Evolutionary conservation across 2,329 filamentous ascomycete genomes (phyloP).

Genomic region (Tothia fuscella): DNA sequence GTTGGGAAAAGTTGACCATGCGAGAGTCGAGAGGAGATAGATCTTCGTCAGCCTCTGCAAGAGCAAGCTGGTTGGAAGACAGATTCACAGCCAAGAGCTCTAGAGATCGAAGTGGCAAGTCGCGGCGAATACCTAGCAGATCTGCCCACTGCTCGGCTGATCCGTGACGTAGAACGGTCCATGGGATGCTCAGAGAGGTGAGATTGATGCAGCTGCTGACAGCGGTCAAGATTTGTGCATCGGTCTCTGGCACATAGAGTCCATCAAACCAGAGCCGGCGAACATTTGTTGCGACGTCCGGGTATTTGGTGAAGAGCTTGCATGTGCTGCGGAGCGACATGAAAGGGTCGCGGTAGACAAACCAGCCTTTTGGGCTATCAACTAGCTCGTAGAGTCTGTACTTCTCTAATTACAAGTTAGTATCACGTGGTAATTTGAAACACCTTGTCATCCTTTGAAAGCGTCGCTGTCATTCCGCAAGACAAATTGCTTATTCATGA

Average conservation of each 20-base stretch:
- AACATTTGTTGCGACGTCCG: conserved; percentile 36
- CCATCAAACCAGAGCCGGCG: conserved; percentile 44
- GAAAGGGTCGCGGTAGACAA: conserved; percentile 42
- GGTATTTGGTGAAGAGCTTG: conserved; percentile 32
- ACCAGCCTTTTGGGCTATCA: conserved; percentile 32
- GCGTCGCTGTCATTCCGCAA: too few relatives aligned
- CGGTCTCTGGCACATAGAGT: conserved; percentile 40
- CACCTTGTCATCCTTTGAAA: conserved; percentile 1
- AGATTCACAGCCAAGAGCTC: conserved; percentile 40
- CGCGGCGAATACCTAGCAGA: conserved; percentile 30
- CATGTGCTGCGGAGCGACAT: conserved; percentile 36
- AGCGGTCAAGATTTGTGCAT: conserved; percentile 36
- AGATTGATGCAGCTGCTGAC: conserved; percentile 36
- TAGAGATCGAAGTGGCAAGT: conserved; percentile 35
- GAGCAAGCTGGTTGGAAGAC: conserved; percentile 31
- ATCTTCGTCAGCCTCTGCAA: conserved; percentile 30
- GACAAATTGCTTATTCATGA: too few relatives aligned
- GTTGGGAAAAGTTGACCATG: conserved; percentile 35
- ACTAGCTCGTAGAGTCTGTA: conserved; percentile 39
- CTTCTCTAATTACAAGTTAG: conserved; percentile 17
- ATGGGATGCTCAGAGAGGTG: conserved; percentile 38
- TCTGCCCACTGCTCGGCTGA: conserved; percentile 36
- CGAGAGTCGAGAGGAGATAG: conserved; percentile 31
- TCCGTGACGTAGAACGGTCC: conserved; percentile 40
- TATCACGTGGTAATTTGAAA: not conserved